Base-by-base conservation (phyloP, 83 land plant genomes). In the Diphasiastrum complanatum region DNA sequence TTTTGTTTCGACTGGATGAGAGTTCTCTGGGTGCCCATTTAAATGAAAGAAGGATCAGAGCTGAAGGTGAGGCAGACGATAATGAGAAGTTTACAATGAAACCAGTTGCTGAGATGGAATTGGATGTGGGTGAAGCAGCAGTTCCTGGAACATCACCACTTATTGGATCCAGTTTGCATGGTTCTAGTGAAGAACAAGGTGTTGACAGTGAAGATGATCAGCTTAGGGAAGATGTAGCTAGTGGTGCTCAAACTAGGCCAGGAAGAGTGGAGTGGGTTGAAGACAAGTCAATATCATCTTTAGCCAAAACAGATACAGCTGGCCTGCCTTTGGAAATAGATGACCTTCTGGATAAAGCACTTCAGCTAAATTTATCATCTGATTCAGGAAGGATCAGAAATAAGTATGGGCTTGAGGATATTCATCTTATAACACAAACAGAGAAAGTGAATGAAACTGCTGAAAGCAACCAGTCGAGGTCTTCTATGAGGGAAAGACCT, bases 1-100 rank as follows among this genome's bases (percentile, higher is more conserved):
- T 95, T 60, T 64, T 95, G 3, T 95, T 95, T 65, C 85, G 99
- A 52, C 70, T 95, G 69, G 99, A 95, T 65, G 99, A 95, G 54
- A 85, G 92, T 64, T 89, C 85, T 30, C 76, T 95, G 52, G 96
- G 78, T 33, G 83, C 86, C 23, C 99, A 95, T 75, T 37, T 83
- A 36, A 85, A 95, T 82, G 99, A 95, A 73, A 82, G 99, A 55
- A 77, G 91, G 51, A 81, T 83, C 1, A 71, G 85, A 61, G 85
- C 84, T 35, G 98, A 92, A 56, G 87, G 79, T 48, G 51, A 40
- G 16, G 12, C 43, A 8, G 16, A 40, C 12, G 43, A 8, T 8
- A 40, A 40, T 40, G 16, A 8, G 8, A 8, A 40, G 16, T 40
- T 40, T 40, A 8, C 43, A 8, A 40, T 40, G 8, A 8, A 40